Percentiles rank a stretch among this genome's conserved stretches.
These are phyloP conservation scores for Fraxinus greggii DNA, from an alignment of 305 asterid species.

Conservation along the genomic window DNA sequence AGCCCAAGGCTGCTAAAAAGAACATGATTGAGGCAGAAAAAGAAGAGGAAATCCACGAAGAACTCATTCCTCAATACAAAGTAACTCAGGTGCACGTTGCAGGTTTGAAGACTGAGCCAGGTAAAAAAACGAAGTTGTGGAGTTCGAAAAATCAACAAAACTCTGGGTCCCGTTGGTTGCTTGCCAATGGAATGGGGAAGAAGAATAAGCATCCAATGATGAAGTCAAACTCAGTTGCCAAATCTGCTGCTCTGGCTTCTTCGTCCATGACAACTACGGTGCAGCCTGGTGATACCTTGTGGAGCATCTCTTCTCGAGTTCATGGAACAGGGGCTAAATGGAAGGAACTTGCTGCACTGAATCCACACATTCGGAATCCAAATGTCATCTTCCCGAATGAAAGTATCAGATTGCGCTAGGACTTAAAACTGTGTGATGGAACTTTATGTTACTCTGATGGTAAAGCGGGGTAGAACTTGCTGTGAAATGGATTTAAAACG, in stretches of 20 bases:
- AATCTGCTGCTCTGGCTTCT: slow-evolving; percentile 36
- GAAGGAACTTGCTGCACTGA: slow-evolving; percentile 53
- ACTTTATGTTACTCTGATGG: background rate
- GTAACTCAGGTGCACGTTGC: slow-evolving; percentile 82
- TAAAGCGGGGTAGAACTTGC: background rate
- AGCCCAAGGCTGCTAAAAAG: slow-evolving; percentile 17
- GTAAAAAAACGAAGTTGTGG: slow-evolving; percentile 67
- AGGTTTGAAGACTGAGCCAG: slow-evolving; percentile 65
- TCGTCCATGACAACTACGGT: slow-evolving; percentile 33
- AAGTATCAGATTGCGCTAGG: slow-evolving; percentile 45
- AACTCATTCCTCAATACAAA: slow-evolving; percentile 59
- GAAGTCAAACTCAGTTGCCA: slow-evolving; percentile 59
- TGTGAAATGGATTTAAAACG: background rate
- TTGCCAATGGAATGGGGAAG: slow-evolving; percentile 98
- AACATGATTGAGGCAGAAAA: slow-evolving; percentile 34
- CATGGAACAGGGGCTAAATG: slow-evolving; percentile 53
- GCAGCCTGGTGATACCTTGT: slow-evolving; percentile 64
- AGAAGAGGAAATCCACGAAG: slow-evolving; percentile 48
- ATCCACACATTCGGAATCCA: slow-evolving; percentile 51
- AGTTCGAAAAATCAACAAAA: slow-evolving; percentile 75
- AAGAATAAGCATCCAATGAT: slow-evolving; percentile 71
- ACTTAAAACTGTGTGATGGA: background rate
- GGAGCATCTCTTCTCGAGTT: slow-evolving; percentile 78
- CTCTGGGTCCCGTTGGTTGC: slow-evolving; percentile 92
- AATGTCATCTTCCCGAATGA: slow-evolving; percentile 47